Evolutionary conservation across 345 rosid species (phyloP), one percentile per base, ranked within the genome.

Genomic region (Nephelium lappaceum): DNA sequence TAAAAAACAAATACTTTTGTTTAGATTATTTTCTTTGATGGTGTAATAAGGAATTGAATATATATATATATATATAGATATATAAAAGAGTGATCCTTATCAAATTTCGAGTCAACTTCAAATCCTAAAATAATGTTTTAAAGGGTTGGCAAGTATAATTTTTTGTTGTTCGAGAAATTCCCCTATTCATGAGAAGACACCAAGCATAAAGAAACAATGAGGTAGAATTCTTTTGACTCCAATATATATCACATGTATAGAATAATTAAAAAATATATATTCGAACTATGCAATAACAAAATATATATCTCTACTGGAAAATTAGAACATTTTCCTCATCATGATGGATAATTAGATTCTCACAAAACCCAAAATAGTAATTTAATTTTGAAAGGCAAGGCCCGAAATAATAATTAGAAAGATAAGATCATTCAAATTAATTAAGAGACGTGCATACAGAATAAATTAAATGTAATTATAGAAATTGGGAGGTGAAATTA

Each of bases 331-430:
- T 38, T 41, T 39, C 21, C 25, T 76, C 65, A 39, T 38, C 23
- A 23, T 60, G 25, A 42, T 69, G 68, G 58, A 21, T 45, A 3
- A n/a, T 11, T 61, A 8, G 25, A 69, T 24, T 36, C 60, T 42
- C 61, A 58, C 58, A 45, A 19, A 77, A 69, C 45, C 47, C 75
- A 69, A 70, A 69, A 6, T 62, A 21, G 42, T 58, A 58, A 77
- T 8, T 45, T 45, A 3, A 8, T 45, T 11, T 7, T 45, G 12
- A 62, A 60, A 23, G 24, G 31, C 1, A 45, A 45, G 12, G 8
- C 51, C 51, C 51, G 6, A 45, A 31, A 2, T 45, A 45, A 7
- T 45, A 45, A 7, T 8, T 45, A 11, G 8, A 45, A 45, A 45
- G 19, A 47, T 43, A 47, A 25, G 2, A 16, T 8, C 15, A 24